Base-by-base conservation (phyloP, 2,329 filamentous ascomycete species). In the Fusarium sp. region DNA sequence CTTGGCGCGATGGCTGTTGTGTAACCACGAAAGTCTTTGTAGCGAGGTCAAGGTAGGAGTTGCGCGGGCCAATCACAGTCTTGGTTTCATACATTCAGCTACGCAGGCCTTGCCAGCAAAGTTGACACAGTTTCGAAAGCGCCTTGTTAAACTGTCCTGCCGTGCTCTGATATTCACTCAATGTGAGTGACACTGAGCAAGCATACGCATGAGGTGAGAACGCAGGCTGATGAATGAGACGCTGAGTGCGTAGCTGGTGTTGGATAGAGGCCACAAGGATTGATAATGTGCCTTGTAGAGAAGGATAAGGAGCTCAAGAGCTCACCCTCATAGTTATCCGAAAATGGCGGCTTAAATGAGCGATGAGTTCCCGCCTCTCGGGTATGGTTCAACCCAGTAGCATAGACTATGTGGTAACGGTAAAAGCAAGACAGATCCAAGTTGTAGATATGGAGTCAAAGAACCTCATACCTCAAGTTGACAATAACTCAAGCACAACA, bases 71-170 rank as follows among this genome's bases (percentile, higher is more conserved):
- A 73, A 73, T 73, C 63, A 65, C 51, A 51, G 55, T 44, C 54
- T 44, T 59, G 31, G 18, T 35, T 48, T 42, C 45, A 29, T 41
- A 41, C 46, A 61, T 58, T 70, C 65, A 70, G 73, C 70, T 70
- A 63, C 38, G 63, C 69, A 74, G 41, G 55, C 51, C 55, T 66
- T 68, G 62, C 51, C 29, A 60, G 38, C 21, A 60, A 74, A 65
- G 55, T 58, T 63, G 72, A 65, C 71, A 73, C 67, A 68, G 71
- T 69, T 72, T 73, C 63, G 54, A 56, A 68, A 72, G 42, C 38
- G 41, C 58, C 45, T 57, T 37, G 61, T 38, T 60, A 67, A 52
- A 75, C 65, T 72, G 69, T 63, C 58, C 54, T 49, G 59, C 52
- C 45, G 33, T 55, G 62, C 29, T 48, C 38, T 57, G 35, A 25